Evolutionary conservation across 805 yeast genomes (phyloP).

Genomic region (Candida chauliodis): DNA sequence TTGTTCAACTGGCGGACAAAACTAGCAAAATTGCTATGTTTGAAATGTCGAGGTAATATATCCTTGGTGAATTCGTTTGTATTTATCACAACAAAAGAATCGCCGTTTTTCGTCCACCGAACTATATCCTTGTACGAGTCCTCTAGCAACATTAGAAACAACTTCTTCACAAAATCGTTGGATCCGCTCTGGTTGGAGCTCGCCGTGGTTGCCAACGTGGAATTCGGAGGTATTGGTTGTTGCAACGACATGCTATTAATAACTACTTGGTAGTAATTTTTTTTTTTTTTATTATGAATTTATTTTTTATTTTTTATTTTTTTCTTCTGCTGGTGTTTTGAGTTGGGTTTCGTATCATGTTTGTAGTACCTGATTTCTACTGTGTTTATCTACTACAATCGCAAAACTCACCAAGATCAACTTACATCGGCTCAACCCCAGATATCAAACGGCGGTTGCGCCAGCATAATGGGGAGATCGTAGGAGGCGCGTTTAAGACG

Average conservation of each 20-base stretch:
- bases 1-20: conserved; percentile 95
- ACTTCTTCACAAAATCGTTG: conserved; percentile 76
- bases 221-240: conserved; percentile 8
- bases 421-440: conserved; percentile 82
- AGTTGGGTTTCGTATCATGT: too few relatives aligned
- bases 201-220: conserved; percentile 14
- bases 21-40: conserved; percentile 91
- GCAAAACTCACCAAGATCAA: conserved; percentile 50
- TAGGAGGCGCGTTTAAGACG: conserved; percentile 72
- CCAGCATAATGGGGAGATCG: conserved; percentile 74
- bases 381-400: conserved; percentile 72
- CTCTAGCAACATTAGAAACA: conserved; percentile 81
- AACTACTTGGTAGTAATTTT: not conserved
- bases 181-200: conserved; percentile 46
- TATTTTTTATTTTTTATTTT: not conserved
- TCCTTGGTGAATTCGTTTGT: conserved; percentile 87
- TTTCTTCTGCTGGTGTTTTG: too few relatives aligned
- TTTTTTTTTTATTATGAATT: not conserved
- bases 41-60: conserved; percentile 88
- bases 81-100: conserved; percentile 83
- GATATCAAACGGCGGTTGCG: conserved; percentile 63
- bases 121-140: conserved; percentile 73
- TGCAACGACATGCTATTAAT: conserved; percentile 1
- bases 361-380: conserved; percentile 39
- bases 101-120: conserved; percentile 83